Evolutionary conservation across 352 stramenopile genomes (phyloP).

Genomic region (Halophytophthora polymorphica): DNA sequence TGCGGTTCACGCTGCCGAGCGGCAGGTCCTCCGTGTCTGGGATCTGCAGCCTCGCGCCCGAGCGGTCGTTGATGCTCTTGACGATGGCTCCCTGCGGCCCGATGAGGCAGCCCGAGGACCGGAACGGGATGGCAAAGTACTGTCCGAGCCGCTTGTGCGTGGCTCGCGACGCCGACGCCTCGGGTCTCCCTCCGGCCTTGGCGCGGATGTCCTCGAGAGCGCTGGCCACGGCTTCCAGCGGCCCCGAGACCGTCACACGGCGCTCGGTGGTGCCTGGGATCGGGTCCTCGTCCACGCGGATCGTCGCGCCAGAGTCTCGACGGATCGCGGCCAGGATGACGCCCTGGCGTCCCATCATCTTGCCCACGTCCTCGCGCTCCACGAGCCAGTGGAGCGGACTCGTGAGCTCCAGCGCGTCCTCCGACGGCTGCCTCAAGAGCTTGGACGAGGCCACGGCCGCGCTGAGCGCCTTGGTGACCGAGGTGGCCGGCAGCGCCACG

Average conservation of each 20-base stretch:
- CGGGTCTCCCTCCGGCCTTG: slow-evolving; percentile 37
- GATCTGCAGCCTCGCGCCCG: slow-evolving; percentile 57
- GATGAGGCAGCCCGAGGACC: slow-evolving; percentile 48
- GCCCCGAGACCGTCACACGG: slow-evolving; percentile 40
- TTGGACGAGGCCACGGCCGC: slow-evolving; percentile 18
- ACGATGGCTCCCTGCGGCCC: slow-evolving; percentile 36
- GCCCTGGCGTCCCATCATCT: slow-evolving; percentile 59
- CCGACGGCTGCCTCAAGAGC: slow-evolving; percentile 7
- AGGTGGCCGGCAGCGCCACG: slow-evolving; percentile 33
- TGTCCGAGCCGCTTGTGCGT: slow-evolving; percentile 36
- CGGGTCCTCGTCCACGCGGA: slow-evolving; percentile 44
- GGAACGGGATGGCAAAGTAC: slow-evolving; percentile 66
- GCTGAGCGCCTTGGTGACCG: slow-evolving; percentile 38
- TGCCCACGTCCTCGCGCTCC: slow-evolving; percentile 40
- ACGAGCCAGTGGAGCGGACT: slow-evolving; percentile 53
- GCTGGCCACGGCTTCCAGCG: slow-evolving; percentile 26
- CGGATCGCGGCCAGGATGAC: slow-evolving; percentile 43
- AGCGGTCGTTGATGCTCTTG: slow-evolving; percentile 40
- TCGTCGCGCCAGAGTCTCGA: slow-evolving; percentile 34
- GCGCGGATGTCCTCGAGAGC: slow-evolving; percentile 37
- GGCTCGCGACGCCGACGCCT: slow-evolving; percentile 16
- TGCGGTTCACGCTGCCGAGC: slow-evolving; percentile 57
- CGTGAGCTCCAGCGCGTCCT: slow-evolving; percentile 14
- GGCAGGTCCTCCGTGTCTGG: slow-evolving; percentile 45
- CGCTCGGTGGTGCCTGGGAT: slow-evolving; percentile 44